phyloP scores from a whole-genome alignment of 345 rosid species.

The Draba incana region DNA sequence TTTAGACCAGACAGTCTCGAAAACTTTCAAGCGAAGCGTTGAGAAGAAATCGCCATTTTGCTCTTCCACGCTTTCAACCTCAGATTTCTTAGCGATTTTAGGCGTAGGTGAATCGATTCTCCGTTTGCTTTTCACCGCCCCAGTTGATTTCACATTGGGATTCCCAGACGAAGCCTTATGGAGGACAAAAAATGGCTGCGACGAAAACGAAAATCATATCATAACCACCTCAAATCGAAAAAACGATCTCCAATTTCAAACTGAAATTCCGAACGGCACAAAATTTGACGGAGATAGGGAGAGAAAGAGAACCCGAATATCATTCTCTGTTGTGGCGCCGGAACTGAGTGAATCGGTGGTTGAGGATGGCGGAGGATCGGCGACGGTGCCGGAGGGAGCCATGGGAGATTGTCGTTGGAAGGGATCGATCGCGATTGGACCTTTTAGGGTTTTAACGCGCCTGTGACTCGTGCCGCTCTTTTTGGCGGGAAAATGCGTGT shows the following conservation, averaged over 20 bases:
- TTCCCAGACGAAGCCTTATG: slow-evolving; percentile 53
- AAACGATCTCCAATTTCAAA: not conserved
- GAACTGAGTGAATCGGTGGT: slow-evolving; percentile 33
- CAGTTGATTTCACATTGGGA: slow-evolving; percentile 44
- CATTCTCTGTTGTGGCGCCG: slow-evolving; percentile 45
- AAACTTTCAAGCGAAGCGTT: slow-evolving; percentile 55
- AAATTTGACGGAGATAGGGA: slow-evolving; percentile 10
- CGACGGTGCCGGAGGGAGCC: slow-evolving; percentile 46
- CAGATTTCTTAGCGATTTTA: slow-evolving; percentile 39
- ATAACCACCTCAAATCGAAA: slow-evolving; percentile 4
- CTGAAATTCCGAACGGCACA: slow-evolving; percentile 1
- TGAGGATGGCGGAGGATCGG: slow-evolving; percentile 45
- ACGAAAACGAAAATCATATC: slow-evolving; percentile 1
- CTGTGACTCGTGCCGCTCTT: slow-evolving; percentile 14
- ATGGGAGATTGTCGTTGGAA: slow-evolving; percentile 31
- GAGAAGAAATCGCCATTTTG: slow-evolving; percentile 33
- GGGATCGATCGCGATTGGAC: slow-evolving; percentile 2
- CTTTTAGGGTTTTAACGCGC: slow-evolving; percentile 41
- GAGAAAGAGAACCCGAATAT: slow-evolving; percentile 51
- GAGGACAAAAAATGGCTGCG: slow-evolving; percentile 71
- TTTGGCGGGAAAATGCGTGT: slow-evolving; percentile 57
- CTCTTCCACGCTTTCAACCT: slow-evolving; percentile 38
- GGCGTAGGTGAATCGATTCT: slow-evolving; percentile 56
- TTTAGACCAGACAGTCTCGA: slow-evolving; percentile 68
- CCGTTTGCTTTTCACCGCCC: slow-evolving; percentile 50